Percentiles rank a stretch among this genome's conserved stretches.
Evolutionary conservation across 495 filamentous ascomycete genomes (phyloP).

Genomic region (Neurospora intermedia): DNA sequence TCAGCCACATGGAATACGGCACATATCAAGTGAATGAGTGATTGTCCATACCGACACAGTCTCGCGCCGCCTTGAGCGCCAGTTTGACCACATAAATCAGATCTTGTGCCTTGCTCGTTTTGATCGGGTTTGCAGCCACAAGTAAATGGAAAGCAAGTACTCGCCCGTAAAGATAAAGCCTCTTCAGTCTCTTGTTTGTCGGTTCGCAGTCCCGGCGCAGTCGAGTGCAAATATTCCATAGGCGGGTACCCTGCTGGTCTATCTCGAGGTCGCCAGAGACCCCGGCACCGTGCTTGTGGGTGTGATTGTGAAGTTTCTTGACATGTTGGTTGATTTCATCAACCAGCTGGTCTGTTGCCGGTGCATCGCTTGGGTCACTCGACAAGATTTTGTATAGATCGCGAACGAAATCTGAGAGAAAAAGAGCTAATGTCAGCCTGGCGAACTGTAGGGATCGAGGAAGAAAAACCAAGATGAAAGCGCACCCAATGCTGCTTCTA

Average conservation of each 20-base stretch:
- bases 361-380: conserved; percentile 7
- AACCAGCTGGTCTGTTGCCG: conserved; percentile 15
- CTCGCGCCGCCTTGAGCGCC: conserved; percentile 53
- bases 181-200: conserved; percentile 4
- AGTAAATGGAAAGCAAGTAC: conserved; percentile 63
- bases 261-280: conserved; percentile 27
- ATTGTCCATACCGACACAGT: conserved; percentile 46
- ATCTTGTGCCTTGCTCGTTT: conserved; percentile 20
- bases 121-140: conserved; percentile 39
- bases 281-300: conserved; percentile 4
- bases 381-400: conserved; percentile 13
- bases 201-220: conserved; percentile 24
- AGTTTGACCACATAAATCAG: conserved; percentile 51
- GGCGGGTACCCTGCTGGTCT: conserved; percentile 40
- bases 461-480: not conserved
- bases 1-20: not conserved
- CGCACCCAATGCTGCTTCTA: conserved; percentile 12
- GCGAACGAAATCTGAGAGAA: conserved; percentile 11
- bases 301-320: conserved; percentile 15
- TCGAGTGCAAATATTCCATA: conserved; percentile 62
- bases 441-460: not conserved
- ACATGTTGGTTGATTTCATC: conserved; percentile 30
- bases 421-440: not conserved
- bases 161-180: conserved; percentile 35
- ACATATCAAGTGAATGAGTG: not conserved